Percentiles rank a stretch among this genome's conserved stretches.
phyloP scores from a whole-genome alignment of 1,284 basidiomycete genomes.

The Gymnopus androsaceus region DNA sequence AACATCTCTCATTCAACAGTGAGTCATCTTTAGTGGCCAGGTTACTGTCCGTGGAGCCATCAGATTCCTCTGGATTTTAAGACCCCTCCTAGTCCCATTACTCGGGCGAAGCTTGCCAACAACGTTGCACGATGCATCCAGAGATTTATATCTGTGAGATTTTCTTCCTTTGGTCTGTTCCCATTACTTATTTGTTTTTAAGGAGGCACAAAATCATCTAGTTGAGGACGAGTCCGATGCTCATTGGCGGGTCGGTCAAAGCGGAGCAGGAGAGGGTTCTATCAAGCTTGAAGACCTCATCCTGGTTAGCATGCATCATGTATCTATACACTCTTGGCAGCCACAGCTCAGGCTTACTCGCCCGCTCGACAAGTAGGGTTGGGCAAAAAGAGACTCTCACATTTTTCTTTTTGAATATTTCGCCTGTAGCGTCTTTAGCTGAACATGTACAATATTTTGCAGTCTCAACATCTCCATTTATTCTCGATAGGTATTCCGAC shows the following conservation, averaged over 20 bases:
- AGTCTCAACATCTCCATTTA: no score
- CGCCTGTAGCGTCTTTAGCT: no score
- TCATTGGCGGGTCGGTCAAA: conserved; percentile 59
- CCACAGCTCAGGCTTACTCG: conserved; percentile 63
- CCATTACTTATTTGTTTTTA: conserved; percentile 6
- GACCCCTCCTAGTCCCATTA: conserved; percentile 72
- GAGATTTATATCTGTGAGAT: conserved; percentile 52
- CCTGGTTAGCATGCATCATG: conserved; percentile 75
- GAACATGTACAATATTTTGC: no score
- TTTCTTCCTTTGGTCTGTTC: conserved; percentile 5
- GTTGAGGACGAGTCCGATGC: conserved; percentile 63
- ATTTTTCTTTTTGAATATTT: no score
- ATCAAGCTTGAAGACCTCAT: conserved; percentile 66
- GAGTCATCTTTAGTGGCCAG: conserved; percentile 60
- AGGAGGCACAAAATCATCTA: conserved; percentile 50
- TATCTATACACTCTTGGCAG: conserved; percentile 79
- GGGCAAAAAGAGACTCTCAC: no score
- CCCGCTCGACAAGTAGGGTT: neutral
- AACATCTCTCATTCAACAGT: neutral
- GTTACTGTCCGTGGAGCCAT: conserved; percentile 72
- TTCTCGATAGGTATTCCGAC: no score
- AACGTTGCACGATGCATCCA: conserved; percentile 66
- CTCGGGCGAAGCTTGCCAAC: conserved; percentile 64
- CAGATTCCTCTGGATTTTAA: conserved; percentile 81
- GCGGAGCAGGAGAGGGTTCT: conserved; percentile 34